Evolutionary conservation across 2,329 filamentous ascomycete species (phyloP).

Genomic region (Harringtonia lauricola): DNA sequence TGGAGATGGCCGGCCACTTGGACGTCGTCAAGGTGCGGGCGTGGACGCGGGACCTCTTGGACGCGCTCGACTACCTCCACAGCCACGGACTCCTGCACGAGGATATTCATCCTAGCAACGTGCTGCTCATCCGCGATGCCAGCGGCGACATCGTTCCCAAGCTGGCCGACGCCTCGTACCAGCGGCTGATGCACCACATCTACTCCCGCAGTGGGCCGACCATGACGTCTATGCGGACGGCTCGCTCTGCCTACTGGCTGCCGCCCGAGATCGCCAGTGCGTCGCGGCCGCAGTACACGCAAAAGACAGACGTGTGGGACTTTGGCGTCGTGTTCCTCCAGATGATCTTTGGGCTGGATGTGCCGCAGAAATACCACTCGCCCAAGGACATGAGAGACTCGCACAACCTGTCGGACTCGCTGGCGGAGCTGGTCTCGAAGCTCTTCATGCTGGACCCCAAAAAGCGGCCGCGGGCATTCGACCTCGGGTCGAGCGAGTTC

Average conservation of each 20-base stretch:
- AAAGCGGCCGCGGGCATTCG: constrained; percentile 75
- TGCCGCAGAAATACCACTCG: constrained; percentile 66
- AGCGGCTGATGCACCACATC: constrained; percentile 55
- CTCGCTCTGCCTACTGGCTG: constrained; percentile 72
- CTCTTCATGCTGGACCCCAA: constrained; percentile 80
- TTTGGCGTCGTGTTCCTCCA: constrained; percentile 85
- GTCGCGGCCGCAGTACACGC: constrained; percentile 51
- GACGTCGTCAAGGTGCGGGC: constrained; percentile 66
- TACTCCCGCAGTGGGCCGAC: constrained; percentile 36
- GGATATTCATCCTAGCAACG: constrained; percentile 68
- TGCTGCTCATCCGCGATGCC: constrained; percentile 61
- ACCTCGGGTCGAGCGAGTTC: constrained; percentile 54
- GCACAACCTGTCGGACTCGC: constrained; percentile 58
- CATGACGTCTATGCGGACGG: constrained; percentile 42
- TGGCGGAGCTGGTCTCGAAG: constrained; percentile 70
- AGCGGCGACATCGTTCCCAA: constrained; percentile 63
- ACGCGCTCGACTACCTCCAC: constrained; percentile 80
- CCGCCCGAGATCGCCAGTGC: constrained; percentile 63
- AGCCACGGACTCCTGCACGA: constrained; percentile 75
- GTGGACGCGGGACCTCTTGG: constrained; percentile 86
- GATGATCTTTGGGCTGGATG: constrained; percentile 81
- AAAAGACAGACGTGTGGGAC: constrained; percentile 91
- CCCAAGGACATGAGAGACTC: constrained; percentile 63
- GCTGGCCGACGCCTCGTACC: constrained; percentile 62
- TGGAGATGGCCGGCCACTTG: constrained; percentile 68